phyloP scores from a whole-genome alignment of 192 early-diverging fungal genomes.

The Coemansia sp. region DNA sequence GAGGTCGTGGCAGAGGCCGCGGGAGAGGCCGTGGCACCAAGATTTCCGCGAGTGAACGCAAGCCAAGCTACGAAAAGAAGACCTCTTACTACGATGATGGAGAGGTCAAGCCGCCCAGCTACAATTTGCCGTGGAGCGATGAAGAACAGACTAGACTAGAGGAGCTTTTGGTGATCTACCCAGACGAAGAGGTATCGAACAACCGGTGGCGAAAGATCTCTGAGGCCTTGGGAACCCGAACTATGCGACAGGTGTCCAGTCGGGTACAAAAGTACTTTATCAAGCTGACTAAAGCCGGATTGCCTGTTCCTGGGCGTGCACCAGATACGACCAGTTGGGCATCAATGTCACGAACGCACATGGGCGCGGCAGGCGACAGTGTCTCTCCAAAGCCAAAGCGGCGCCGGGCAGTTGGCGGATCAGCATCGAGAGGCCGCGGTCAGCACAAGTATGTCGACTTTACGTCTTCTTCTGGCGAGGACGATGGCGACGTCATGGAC shows the following conservation, averaged over 20 bases:
- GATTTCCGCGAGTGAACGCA: not conserved
- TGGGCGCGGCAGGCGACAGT: not conserved
- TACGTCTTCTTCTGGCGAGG: slow-evolving; percentile 37
- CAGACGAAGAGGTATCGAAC: slow-evolving; percentile 69
- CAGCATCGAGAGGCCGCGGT: slow-evolving; percentile 2
- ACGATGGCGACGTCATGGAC: not conserved
- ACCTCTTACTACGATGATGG: slow-evolving; percentile 8
- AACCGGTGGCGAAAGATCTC: slow-evolving; percentile 71
- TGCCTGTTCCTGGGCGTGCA: slow-evolving; percentile 67
- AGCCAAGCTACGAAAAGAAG: not conserved
- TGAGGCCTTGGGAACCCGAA: slow-evolving; percentile 67
- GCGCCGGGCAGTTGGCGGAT: slow-evolving; percentile 17
- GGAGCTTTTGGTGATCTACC: slow-evolving; percentile 62
- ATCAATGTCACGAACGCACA: slow-evolving; percentile 16
- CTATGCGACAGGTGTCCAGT: slow-evolving; percentile 71
- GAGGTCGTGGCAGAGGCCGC: slow-evolving; percentile 1
- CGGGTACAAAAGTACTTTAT: slow-evolving; percentile 81
- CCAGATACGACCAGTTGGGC: slow-evolving; percentile 55
- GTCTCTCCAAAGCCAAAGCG: slow-evolving; percentile 20
- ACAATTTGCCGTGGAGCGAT: slow-evolving; percentile 71
- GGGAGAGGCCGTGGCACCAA: slow-evolving; percentile 1
- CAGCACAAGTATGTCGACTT: slow-evolving; percentile 40
- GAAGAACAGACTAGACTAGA: slow-evolving; percentile 64
- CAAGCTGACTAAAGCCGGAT: slow-evolving; percentile 69
- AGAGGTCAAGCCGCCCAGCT: slow-evolving; percentile 54